Percentiles rank a stretch among this genome's conserved stretches.
Evolutionary conservation across 2,329 filamentous ascomycete genomes (phyloP).

Genomic region (Colletotrichum viniferum): DNA sequence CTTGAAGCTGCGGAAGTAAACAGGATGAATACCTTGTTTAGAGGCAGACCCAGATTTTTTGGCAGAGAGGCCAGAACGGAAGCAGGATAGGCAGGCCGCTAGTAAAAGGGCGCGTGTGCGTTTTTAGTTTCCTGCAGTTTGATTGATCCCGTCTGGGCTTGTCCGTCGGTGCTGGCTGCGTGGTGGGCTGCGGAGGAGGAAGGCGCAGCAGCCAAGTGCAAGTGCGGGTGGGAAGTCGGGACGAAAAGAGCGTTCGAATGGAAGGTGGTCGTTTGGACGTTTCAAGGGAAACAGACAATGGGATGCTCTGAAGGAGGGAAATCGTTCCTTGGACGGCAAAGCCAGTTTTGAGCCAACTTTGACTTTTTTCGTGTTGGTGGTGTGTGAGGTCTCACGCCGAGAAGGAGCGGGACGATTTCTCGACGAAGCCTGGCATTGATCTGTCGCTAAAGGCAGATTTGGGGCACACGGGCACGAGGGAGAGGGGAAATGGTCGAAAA

Average conservation of each 20-base stretch:
- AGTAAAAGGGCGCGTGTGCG: constrained; percentile 2
- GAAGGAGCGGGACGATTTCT: neutral
- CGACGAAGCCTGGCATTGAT: constrained; percentile 5
- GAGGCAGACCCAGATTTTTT: neutral
- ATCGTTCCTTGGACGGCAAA: neutral
- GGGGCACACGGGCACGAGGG: neutral
- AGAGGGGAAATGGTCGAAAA: neutral
- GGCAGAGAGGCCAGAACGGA: neutral
- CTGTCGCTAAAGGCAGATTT: constrained; percentile 7
- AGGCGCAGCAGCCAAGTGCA: constrained; percentile 11
- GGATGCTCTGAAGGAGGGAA: neutral
- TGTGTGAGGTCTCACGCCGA: constrained; percentile 1
- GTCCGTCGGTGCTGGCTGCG: neutral
- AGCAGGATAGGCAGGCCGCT: constrained; percentile 1
- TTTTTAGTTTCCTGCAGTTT: constrained; percentile 9
- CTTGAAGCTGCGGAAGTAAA: neutral
- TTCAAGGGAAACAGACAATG: neutral
- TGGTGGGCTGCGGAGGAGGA: constrained; percentile 7
- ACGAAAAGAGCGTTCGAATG: constrained; percentile 10
- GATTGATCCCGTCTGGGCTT: neutral
- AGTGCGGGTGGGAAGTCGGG: neutral
- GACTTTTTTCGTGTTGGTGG: neutral
- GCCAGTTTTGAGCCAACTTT: neutral
- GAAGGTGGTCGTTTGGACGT: neutral
- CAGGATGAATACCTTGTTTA: constrained; percentile 1